Conservation (phyloP, 257 asterid species). For the Sherardia arvensis region DNA sequence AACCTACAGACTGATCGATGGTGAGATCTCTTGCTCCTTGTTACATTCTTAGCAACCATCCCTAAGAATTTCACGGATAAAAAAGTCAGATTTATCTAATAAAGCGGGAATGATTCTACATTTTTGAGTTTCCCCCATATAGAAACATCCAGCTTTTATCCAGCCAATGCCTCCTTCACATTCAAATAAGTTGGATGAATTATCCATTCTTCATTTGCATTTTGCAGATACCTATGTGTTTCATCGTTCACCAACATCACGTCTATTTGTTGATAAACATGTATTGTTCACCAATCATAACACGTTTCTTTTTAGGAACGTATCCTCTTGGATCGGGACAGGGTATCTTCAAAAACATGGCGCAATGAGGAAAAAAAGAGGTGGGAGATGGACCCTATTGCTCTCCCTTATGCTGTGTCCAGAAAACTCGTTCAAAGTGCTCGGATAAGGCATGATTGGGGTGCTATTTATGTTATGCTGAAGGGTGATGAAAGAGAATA, state of each 20-base stretch:
- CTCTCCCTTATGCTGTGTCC: conserved; percentile 90
- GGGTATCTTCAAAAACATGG: conserved; percentile 86
- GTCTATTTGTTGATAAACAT: not conserved
- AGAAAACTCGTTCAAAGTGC: conserved; percentile 77
- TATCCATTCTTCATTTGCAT: not conserved
- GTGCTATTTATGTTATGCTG: conserved; percentile 63
- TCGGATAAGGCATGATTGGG: conserved; percentile 97
- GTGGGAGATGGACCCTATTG: conserved; percentile 95
- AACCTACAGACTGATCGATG: not conserved
- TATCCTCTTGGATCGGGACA: conserved; percentile 80
- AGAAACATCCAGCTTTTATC: not conserved
- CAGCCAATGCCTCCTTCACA: not conserved
- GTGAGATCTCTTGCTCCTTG: not conserved
- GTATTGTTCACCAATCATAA: conserved; percentile 2
- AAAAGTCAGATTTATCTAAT: not conserved
- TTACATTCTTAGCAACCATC: too few species aligned
- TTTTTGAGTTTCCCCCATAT: not conserved
- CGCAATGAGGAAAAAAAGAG: conserved; percentile 62
- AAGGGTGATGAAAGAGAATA: conserved; percentile 86
- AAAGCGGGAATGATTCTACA: not conserved
- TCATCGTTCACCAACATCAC: conserved; percentile 4
- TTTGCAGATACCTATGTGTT: not conserved
- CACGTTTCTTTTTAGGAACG: conserved; percentile 35
- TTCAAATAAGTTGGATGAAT: not conserved
- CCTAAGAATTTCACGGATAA: too few species aligned